Evolutionary conservation across 352 stramenopile genomes (phyloP).

Genomic region (Globisporangium parvum): DNA sequence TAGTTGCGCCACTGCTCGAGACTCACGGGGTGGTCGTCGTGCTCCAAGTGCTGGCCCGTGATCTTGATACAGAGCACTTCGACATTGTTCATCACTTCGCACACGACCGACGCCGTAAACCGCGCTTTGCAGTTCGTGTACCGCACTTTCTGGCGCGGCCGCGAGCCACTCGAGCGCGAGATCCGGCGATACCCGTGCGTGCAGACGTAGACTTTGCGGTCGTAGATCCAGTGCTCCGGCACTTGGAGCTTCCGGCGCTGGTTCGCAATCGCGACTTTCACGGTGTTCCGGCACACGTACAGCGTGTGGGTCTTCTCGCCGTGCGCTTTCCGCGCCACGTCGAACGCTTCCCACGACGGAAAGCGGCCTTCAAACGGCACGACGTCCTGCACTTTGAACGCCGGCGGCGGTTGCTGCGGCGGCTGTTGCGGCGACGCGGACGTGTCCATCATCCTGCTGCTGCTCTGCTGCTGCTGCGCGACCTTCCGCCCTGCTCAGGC

Average conservation of each 20-base stretch:
- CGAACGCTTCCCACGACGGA: conserved; percentile 73
- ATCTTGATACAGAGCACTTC: conserved; percentile 65
- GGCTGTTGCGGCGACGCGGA: neutral
- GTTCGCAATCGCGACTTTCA: conserved; percentile 70
- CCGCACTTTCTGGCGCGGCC: conserved; percentile 58
- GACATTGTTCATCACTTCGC: conserved; percentile 41
- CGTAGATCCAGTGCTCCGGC: conserved; percentile 53
- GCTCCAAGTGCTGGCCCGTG: conserved; percentile 48
- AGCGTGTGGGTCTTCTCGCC: conserved; percentile 76
- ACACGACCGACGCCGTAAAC: conserved; percentile 59
- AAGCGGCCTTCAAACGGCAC: conserved; percentile 64
- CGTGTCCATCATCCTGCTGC: too few relatives aligned
- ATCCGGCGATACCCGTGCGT: conserved; percentile 68
- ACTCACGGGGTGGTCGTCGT: conserved; percentile 57
- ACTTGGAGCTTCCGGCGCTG: conserved; percentile 66
- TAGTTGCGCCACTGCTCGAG: conserved; percentile 74
- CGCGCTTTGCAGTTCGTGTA: conserved; percentile 62
- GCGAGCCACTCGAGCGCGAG: conserved; percentile 54
- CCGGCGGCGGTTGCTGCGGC: neutral
- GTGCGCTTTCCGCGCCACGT: conserved; percentile 54
- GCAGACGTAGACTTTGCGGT: conserved; percentile 75
- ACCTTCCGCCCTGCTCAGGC: too few relatives aligned
- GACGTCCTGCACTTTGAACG: conserved; percentile 40
- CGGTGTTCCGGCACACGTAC: conserved; percentile 75
- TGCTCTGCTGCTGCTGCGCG: too few relatives aligned